These are phyloP conservation scores for Alternaria gansuensis DNA, from an alignment of 2,329 filamentous ascomycete species.

Conservation along the genomic window DNA sequence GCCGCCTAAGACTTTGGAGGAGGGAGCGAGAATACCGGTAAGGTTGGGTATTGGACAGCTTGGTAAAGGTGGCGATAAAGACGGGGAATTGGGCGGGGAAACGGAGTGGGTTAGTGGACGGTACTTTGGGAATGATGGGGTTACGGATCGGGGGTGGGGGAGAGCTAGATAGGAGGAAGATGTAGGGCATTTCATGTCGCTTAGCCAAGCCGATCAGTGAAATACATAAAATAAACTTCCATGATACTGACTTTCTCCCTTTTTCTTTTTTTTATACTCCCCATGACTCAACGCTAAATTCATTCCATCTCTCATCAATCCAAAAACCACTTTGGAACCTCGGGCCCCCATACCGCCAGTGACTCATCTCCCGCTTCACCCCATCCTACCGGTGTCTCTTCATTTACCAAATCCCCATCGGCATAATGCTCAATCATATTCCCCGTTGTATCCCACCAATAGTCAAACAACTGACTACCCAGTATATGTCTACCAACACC, in stretches of 20 bases:
- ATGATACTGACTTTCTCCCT: no score
- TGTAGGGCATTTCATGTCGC: neutral
- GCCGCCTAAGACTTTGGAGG: slow-evolving; percentile 31
- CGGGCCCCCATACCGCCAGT: slow-evolving; percentile 56
- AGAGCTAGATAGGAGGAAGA: slow-evolving; percentile 8
- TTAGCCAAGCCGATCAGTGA: neutral
- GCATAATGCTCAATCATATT: slow-evolving; percentile 76
- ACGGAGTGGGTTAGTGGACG: slow-evolving; percentile 22
- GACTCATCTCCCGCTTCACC: slow-evolving; percentile 54
- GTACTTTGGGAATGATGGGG: slow-evolving; percentile 28
- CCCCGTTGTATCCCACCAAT: slow-evolving; percentile 71
- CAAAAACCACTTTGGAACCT: slow-evolving; percentile 52
- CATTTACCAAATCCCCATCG: slow-evolving; percentile 72
- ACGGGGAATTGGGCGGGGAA: slow-evolving; percentile 13
- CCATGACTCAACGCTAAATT: no score
- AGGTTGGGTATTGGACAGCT: slow-evolving; percentile 29
- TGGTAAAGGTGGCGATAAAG: slow-evolving; percentile 15
- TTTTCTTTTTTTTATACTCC: no score
- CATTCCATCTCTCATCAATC: slow-evolving; percentile 24
- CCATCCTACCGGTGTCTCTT: slow-evolving; percentile 60
- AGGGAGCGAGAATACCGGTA: slow-evolving; percentile 26
- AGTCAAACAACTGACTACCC: slow-evolving; percentile 76
- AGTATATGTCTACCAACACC: slow-evolving; percentile 75
- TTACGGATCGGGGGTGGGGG: slow-evolving; percentile 24
- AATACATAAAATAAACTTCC: neutral